These are phyloP conservation scores for Plectosphaerella cucumerina DNA, from an alignment of 2,329 filamentous ascomycete genomes.

Conservation along the genomic window DNA sequence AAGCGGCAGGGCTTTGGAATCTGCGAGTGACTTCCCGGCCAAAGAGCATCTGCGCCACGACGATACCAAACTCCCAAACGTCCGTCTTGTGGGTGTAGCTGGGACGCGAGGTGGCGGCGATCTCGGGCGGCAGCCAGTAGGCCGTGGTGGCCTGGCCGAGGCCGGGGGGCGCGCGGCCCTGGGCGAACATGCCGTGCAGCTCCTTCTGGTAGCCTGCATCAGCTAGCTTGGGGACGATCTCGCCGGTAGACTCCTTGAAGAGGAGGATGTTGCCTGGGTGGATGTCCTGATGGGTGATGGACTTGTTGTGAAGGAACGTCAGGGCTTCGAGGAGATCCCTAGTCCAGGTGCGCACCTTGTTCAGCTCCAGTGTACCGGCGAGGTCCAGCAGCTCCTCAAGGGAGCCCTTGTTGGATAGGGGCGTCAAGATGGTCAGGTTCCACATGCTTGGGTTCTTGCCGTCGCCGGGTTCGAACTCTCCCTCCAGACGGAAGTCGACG, in stretches of 20 bases:
- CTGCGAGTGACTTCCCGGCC: constrained; percentile 72
- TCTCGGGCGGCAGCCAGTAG: constrained; percentile 80
- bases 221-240: constrained; percentile 68
- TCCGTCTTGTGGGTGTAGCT: constrained; percentile 76
- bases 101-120: constrained; percentile 56
- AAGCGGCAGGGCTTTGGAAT: constrained; percentile 72
- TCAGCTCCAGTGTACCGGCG: constrained; percentile 67
- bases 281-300: constrained; percentile 78
- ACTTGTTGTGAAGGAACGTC: constrained; percentile 80
- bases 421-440: constrained; percentile 71
- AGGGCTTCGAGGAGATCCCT: constrained; percentile 85
- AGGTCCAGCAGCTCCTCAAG: constrained; percentile 78
- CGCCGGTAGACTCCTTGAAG: constrained; percentile 63
- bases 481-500: constrained; percentile 76
- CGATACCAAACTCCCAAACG: constrained; percentile 89
- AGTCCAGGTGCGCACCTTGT: constrained; percentile 83
- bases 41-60: constrained; percentile 92
- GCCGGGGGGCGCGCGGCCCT: constrained; percentile 48
- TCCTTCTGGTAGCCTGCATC: constrained; percentile 69
- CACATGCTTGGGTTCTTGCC: constrained; percentile 40
- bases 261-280: constrained; percentile 77
- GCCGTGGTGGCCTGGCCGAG: constrained; percentile 65
- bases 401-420: constrained; percentile 77
- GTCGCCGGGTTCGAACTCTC: constrained; percentile 37
- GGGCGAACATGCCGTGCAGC: constrained; percentile 55